These are phyloP conservation scores for Pichia sp. DNA, from an alignment of 1,139 yeast genomes.

Conservation along the genomic window DNA sequence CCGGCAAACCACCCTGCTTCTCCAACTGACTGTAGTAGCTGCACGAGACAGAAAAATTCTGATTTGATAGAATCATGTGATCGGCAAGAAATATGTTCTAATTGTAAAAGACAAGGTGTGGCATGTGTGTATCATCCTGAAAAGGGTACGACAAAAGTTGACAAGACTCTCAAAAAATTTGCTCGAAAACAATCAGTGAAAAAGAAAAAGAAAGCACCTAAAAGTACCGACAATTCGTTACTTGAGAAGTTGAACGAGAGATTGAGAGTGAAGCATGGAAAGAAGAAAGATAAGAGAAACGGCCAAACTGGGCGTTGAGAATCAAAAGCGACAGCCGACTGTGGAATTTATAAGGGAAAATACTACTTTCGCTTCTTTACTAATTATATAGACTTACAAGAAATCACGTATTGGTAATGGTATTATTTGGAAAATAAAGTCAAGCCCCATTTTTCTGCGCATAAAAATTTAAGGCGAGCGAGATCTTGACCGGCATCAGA, in stretches of 20 bases:
- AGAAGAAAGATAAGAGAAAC: not conserved
- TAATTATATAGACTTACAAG: no score
- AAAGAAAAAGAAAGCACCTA: conserved; percentile 1
- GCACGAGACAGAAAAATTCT: not conserved
- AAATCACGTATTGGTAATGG: no score
- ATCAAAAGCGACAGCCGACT: not conserved
- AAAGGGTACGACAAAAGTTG: not conserved
- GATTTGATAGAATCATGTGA: not conserved
- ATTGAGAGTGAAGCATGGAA: not conserved
- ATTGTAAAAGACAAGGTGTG: not conserved
- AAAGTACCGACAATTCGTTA: not conserved
- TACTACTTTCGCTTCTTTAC: no score
- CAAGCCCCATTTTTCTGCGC: no score
- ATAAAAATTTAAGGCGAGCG: no score
- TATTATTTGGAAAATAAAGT: no score
- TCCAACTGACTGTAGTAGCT: not conserved
- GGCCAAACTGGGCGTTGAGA: not conserved
- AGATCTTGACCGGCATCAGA: no score
- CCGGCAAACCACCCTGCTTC: not conserved
- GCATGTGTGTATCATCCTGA: not conserved
- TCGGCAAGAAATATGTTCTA: not conserved
- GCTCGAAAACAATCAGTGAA: not conserved
- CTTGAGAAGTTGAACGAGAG: not conserved
- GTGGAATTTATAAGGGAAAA: no score
- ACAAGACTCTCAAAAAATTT: not conserved